Base-by-base conservation (phyloP, 441 rosid genomes). In the Erodium texanum region DNA sequence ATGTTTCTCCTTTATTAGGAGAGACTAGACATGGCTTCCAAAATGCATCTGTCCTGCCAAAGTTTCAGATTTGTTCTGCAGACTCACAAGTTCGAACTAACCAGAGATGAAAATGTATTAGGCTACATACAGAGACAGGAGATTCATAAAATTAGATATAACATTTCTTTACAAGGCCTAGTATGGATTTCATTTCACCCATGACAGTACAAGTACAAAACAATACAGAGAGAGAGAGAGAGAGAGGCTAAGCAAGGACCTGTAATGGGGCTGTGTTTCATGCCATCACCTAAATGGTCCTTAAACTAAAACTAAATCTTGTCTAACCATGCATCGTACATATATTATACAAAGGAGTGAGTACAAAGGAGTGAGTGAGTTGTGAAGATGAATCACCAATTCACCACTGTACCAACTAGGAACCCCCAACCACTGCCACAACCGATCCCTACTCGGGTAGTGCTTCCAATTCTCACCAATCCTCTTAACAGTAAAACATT, bases 401-500 rank as follows among this genome's bases (percentile, higher is more conserved):
- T 45, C 16, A 45, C 18, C 16, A 7, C 54, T 45, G 14, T 14
- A 8, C 11, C 50, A 43, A 43, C 50, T n/a, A n/a, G n/a, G n/a
- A n/a, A n/a, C 15, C 14, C 50, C 32, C 32, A 27, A 3, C 54
- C 56, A 14, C 12, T 14, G 56, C 1, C 15, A 2, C 50, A 8
- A 19, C 8, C 36, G 61, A 48, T 14, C 58, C 59, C 66, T 36
- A 6, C 20, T 3, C n/a, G n/a, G n/a, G n/a, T n/a, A n/a, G n/a
- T n/a, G n/a, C n/a, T n/a, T n/a, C n/a, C n/a, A n/a, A n/a, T 24
- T 27, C 15, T 14, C 54, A 48, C 68, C 4, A 22, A 29, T 5
- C 18, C 58, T 58, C 82, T 79, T 79, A 94, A 78, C 99, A 95
- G 70, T 95, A 92, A 72, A 95, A 95, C 98, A 95, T 95, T 1